Evolutionary conservation across 495 filamentous ascomycete genomes (phyloP), one percentile per base, ranked within the genome.

Genomic region (Neurospora tetraspora): DNA sequence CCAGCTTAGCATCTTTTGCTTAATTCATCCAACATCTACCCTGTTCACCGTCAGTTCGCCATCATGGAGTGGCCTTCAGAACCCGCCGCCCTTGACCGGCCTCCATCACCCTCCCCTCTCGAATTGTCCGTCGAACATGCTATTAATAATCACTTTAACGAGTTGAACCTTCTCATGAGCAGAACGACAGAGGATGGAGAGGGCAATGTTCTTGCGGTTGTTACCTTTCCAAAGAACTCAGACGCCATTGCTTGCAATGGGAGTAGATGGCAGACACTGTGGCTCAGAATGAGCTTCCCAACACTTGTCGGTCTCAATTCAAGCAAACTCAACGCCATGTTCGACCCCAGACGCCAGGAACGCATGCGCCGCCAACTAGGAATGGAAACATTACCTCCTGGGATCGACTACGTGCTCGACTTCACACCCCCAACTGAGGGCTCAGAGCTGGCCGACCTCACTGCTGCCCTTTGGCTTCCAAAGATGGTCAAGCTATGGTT

Each of bases 361-460:
- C 77, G 77, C 18, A 71, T 76, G 65, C 79, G 78, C 31, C 75
- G 78, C 2, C 71, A 72, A 34, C 79, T 72, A 43, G 75, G 79
- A 34, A 71, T 76, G 1, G 79, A 83, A 8, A 70, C 69, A 5
- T 75, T 87, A n/a, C 83, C 83, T 0, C 59, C 72, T 0, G 82
- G 82, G 1, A 80, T 89, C 75, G 84, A 86, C 69, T 91, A 85
- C 73, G 78, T 91, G 18, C 75, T 92, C 71, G 90, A 92, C 74
- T 82, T 91, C 20, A 91, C 89, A 2, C 89, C 89, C 18, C 86
- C 87, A 0, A 76, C 76, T 1, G 82, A 88, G 69, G 90, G 89
- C 5, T 85, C 90, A 1, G 89, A 90, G 70, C 85, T 88, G 0
- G 85, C 88, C 39, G 84, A 87, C 14, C 80, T 87, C 71, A 81